A percentile compares a stretch with the other conserved stretches of the same genome.
Conservation (phyloP, 2,329 filamentous ascomycete species). For the Coccinonectria pachysandricola region DNA sequence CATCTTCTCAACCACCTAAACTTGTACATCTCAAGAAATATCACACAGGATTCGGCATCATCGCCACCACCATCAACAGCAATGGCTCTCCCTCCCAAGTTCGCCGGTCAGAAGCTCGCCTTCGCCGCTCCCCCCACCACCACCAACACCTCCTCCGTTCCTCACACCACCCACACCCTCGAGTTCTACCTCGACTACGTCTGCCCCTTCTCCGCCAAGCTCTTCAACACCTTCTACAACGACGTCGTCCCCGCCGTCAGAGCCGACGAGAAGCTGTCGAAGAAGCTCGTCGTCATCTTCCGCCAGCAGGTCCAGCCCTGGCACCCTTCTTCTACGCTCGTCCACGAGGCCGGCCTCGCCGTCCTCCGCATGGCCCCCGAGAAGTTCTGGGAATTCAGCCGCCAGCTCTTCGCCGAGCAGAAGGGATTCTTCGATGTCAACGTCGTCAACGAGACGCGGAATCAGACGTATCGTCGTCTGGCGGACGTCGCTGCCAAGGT, state of each 20-base stretch:
- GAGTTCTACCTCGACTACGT: conserved; percentile 79
- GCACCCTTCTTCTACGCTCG: conserved; percentile 77
- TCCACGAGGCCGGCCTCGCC: conserved; percentile 75
- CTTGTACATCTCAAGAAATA: no score
- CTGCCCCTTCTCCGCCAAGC: conserved; percentile 59
- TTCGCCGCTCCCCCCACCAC: conserved; percentile 30
- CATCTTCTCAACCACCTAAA: not conserved
- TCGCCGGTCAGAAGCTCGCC: conserved; percentile 59
- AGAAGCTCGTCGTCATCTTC: conserved; percentile 65
- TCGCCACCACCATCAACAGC: conserved; percentile 4
- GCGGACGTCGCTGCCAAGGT: conserved; percentile 60
- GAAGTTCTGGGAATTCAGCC: conserved; percentile 73
- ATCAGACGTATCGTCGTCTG: conserved; percentile 71
- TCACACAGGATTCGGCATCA: no score
- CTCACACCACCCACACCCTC: conserved; percentile 45
- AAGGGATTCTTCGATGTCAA: conserved; percentile 73
- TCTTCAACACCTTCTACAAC: conserved; percentile 68
- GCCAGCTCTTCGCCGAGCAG: conserved; percentile 55
- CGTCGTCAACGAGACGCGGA: conserved; percentile 75
- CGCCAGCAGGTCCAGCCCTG: conserved; percentile 89
- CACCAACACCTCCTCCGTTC: conserved; percentile 23
- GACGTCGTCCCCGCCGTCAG: conserved; percentile 55
- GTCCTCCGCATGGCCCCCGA: conserved; percentile 60
- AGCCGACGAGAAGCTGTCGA: conserved; percentile 43
- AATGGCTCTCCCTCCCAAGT: conserved; percentile 72